Evolutionary conservation across 2,329 filamentous ascomycete species (phyloP).

Genomic region (Ophiostoma perfectum): DNA sequence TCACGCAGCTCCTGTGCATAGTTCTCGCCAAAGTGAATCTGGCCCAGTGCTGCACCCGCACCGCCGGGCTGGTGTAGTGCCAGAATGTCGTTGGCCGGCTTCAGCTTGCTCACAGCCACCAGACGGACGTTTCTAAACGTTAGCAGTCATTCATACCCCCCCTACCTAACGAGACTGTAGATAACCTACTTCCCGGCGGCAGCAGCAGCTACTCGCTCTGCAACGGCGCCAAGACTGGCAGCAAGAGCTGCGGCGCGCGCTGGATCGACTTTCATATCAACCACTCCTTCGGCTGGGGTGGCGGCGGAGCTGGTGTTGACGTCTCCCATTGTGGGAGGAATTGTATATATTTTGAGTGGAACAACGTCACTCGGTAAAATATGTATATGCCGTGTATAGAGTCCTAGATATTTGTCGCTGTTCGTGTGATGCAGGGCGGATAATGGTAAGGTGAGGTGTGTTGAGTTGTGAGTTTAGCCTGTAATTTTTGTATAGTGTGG

Average conservation of each 20-base stretch:
- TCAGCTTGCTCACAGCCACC: slow-evolving; percentile 93
- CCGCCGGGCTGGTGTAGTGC: slow-evolving; percentile 60
- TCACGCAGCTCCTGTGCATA: slow-evolving; percentile 85
- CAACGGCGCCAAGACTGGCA: slow-evolving; percentile 57
- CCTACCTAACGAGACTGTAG: too few species aligned
- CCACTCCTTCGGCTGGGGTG: not conserved
- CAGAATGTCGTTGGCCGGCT: slow-evolving; percentile 85
- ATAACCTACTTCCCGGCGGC: slow-evolving; percentile 7
- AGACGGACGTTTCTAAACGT: slow-evolving; percentile 56
- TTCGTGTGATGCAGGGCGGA: not conserved
- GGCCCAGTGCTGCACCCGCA: slow-evolving; percentile 39
- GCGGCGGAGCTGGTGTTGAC: slow-evolving; percentile 9
- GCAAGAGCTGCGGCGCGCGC: slow-evolving; percentile 57
- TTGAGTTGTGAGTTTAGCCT: not conserved
- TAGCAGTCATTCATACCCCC: too few species aligned
- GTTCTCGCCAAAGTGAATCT: slow-evolving; percentile 91
- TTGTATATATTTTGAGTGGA: not conserved
- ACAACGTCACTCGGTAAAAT: too few species aligned
- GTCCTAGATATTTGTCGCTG: too few species aligned
- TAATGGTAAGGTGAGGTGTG: not conserved
- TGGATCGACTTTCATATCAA: slow-evolving; percentile 57
- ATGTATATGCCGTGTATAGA: too few species aligned
- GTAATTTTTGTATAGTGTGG: not conserved
- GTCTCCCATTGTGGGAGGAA: slow-evolving; percentile 15
- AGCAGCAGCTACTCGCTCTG: slow-evolving; percentile 49